Evolutionary conservation across 2,329 filamentous ascomycete genomes (phyloP).

Genomic region (Botrytis pseudocinerea): DNA sequence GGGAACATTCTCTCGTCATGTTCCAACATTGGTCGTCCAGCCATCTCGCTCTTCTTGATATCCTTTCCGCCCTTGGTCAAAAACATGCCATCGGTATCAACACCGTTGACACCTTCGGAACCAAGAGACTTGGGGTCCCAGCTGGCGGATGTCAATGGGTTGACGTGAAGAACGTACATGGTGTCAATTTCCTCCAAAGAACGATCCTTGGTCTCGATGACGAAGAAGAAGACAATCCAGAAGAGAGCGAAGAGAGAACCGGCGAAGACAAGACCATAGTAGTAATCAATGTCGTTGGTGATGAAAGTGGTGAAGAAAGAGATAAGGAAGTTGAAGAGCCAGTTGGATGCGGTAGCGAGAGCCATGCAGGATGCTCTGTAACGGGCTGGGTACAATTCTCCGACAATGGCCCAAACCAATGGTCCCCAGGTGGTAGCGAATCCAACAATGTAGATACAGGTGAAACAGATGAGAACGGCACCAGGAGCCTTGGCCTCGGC

Average conservation of each 20-base stretch:
- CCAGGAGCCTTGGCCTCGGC: slow-evolving; percentile 52
- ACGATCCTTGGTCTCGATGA: slow-evolving; percentile 71
- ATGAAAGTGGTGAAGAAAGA: slow-evolving; percentile 81
- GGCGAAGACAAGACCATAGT: slow-evolving; percentile 73
- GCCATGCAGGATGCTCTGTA: slow-evolving; percentile 62
- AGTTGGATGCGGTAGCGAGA: slow-evolving; percentile 62
- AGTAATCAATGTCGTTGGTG: slow-evolving; percentile 60
- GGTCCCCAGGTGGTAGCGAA: slow-evolving; percentile 72
- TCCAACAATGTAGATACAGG: slow-evolving; percentile 63
- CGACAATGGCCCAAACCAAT: slow-evolving; percentile 66
- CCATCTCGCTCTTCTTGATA: slow-evolving; percentile 29
- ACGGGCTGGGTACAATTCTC: slow-evolving; percentile 65
- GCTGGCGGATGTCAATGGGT: slow-evolving; percentile 44
- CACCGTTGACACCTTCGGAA: slow-evolving; percentile 26
- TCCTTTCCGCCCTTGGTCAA: slow-evolving; percentile 27
- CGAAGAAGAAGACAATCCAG: slow-evolving; percentile 74
- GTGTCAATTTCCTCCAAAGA: slow-evolving; percentile 78
- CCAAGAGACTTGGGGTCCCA: slow-evolving; percentile 34
- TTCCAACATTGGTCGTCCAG: slow-evolving; percentile 27
- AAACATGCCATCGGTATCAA: slow-evolving; percentile 26
- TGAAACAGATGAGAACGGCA: slow-evolving; percentile 65
- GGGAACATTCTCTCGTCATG: slow-evolving; percentile 31
- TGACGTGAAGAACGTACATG: slow-evolving; percentile 63
- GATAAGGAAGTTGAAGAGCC: slow-evolving; percentile 69
- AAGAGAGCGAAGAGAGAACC: slow-evolving; percentile 65